Conservation (phyloP, 306 rosid genomes). For the Fragaria vesca region DNA sequence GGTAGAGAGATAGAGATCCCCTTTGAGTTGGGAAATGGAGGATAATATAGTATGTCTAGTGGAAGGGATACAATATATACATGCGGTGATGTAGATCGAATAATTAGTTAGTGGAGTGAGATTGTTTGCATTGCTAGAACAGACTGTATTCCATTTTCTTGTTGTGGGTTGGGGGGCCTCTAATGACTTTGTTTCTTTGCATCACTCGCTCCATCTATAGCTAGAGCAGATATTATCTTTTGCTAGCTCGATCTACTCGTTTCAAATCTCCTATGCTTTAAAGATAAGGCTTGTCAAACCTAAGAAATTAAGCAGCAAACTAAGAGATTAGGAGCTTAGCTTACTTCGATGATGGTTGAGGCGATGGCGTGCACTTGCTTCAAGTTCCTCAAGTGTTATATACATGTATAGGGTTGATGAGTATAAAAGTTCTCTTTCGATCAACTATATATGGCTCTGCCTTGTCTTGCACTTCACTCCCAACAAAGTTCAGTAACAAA, state of each 20-base stretch:
- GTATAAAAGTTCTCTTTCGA: neutral
- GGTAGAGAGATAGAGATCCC: neutral
- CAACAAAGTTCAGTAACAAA: neutral
- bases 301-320: neutral
- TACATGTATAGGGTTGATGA: neutral
- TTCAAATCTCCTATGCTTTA: neutral
- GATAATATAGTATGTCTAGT: slow-evolving; percentile 18
- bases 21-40: slow-evolving; percentile 13
- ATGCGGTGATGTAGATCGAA: slow-evolving; percentile 9
- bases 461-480: neutral
- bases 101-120: slow-evolving; percentile 20
- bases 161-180: slow-evolving; percentile 20
- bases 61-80: slow-evolving; percentile 19
- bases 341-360: neutral
- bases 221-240: neutral
- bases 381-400: neutral
- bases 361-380: neutral
- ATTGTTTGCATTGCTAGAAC: slow-evolving; percentile 20
- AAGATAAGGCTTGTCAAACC: neutral
- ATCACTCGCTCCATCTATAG: neutral
- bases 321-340: neutral
- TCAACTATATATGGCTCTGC: neutral
- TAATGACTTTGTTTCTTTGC: neutral
- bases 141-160: slow-evolving; percentile 57
- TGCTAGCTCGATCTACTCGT: neutral